Evolutionary conservation across 768 basidiomycete species (phyloP).

Genomic region (Cytidiella melzeri): DNA sequence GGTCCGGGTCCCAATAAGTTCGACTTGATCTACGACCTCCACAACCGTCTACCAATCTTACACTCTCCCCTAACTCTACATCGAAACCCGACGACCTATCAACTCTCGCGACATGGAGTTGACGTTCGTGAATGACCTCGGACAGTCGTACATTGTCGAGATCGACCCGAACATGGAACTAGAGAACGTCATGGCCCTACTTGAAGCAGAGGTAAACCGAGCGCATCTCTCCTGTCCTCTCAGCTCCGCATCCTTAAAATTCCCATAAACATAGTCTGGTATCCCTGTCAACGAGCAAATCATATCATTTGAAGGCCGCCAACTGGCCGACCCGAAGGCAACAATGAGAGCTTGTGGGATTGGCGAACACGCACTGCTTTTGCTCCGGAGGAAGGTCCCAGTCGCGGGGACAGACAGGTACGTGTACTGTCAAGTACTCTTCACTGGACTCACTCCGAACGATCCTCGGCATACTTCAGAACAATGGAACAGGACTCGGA

Average conservation of each 20-base stretch:
- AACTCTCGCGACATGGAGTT: slow-evolving; percentile 63
- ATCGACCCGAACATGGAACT: slow-evolving; percentile 89
- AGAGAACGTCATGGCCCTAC: slow-evolving; percentile 85
- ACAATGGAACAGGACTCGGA: slow-evolving; percentile 77
- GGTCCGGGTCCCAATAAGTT: background rate
- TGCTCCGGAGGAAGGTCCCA: slow-evolving; percentile 57
- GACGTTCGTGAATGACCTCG: slow-evolving; percentile 66
- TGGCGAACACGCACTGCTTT: slow-evolving; percentile 55
- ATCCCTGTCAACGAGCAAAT: slow-evolving; percentile 69
- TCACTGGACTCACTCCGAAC: too few species aligned
- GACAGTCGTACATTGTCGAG: slow-evolving; percentile 63
- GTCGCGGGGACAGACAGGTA: slow-evolving; percentile 25
- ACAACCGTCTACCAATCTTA: slow-evolving; percentile 1
- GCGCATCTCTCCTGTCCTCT: background rate
- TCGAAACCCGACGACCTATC: background rate
- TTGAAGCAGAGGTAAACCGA: slow-evolving; percentile 91
- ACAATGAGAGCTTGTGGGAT: slow-evolving; percentile 68
- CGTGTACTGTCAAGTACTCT: too few species aligned
- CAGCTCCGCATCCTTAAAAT: background rate
- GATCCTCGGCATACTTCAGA: slow-evolving; percentile 42
- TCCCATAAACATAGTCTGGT: slow-evolving; percentile 49
- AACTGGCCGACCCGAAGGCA: slow-evolving; percentile 57
- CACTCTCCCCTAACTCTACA: background rate
- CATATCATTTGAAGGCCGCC: slow-evolving; percentile 60
- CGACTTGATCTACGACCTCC: background rate